phyloP scores from a whole-genome alignment of 148 eudicot species.

The Pouteria glomerata region DNA sequence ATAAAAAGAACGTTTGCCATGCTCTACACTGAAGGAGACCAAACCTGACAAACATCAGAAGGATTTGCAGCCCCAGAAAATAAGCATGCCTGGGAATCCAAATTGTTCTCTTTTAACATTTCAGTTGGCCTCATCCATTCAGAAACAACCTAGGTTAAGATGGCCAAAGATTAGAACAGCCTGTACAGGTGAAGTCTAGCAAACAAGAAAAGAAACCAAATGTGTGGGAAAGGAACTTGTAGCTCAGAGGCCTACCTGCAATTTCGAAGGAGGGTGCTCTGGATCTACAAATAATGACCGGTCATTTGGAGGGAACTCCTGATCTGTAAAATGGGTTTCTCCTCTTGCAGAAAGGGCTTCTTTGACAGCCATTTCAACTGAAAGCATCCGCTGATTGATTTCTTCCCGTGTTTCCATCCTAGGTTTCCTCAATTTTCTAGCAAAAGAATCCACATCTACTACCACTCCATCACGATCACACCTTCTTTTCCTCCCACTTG shows the following conservation, averaged over 20 bases:
- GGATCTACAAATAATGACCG: constrained; percentile 85
- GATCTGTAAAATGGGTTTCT: constrained; percentile 83
- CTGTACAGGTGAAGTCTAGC: not conserved
- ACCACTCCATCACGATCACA: constrained; percentile 70
- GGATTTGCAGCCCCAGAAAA: constrained; percentile 88
- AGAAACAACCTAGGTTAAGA: constrained; percentile 65
- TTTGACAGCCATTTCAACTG: constrained; percentile 95
- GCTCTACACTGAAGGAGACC: constrained; percentile 10
- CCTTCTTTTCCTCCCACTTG: constrained; percentile 94
- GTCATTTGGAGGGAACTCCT: constrained; percentile 89
- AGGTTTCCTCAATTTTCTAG: constrained; percentile 79
- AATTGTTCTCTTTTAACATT: constrained; percentile 64
- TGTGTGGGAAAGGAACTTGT: not conserved
- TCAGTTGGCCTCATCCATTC: constrained; percentile 89
- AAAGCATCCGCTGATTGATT: constrained; percentile 86
- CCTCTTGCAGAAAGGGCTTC: constrained; percentile 92
- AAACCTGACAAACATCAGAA: constrained; percentile 99
- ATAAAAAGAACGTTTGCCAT: too few relatives aligned
- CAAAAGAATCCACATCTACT: constrained; percentile 84
- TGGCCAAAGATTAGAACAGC: constrained; percentile 8
- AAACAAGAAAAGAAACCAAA: constrained; percentile 7
- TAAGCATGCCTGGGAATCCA: constrained; percentile 72
- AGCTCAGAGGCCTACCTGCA: constrained; percentile 48
- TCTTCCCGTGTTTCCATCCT: constrained; percentile 85
- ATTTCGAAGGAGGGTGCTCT: constrained; percentile 64